Evolutionary conservation across 2,329 filamentous ascomycete genomes (phyloP).

Genomic region (Alternaria longipes): DNA sequence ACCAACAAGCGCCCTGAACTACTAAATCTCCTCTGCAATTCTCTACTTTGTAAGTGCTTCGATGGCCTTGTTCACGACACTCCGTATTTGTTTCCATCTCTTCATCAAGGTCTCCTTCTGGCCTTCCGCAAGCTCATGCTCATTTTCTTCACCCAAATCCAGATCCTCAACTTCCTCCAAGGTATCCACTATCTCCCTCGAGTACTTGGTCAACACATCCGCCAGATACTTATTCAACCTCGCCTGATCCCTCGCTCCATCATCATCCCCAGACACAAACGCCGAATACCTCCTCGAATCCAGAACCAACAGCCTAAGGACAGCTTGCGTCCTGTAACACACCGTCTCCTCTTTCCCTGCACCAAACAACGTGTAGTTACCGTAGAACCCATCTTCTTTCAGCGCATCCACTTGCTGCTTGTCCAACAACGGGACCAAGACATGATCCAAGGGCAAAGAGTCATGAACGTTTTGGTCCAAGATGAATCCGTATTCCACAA

Average conservation of each 20-base stretch:
- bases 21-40: background rate
- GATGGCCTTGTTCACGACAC: constrained; percentile 31
- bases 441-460: constrained; percentile 53
- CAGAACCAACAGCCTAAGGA: constrained; percentile 49
- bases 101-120: constrained; percentile 38
- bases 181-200: constrained; percentile 38
- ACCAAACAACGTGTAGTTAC: constrained; percentile 38
- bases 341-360: constrained; percentile 28
- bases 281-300: constrained; percentile 41
- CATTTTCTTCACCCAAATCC: constrained; percentile 17
- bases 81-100: constrained; percentile 53
- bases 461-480: constrained; percentile 51
- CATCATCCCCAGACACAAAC: constrained; percentile 45
- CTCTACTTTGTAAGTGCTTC: constrained; percentile 8
- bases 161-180: constrained; percentile 39
- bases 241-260: constrained; percentile 47
- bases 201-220: constrained; percentile 40
- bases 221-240: constrained; percentile 52
- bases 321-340: constrained; percentile 58
- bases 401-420: constrained; percentile 45
- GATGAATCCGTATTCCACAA: constrained; percentile 71
- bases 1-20: background rate
- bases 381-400: constrained; percentile 56
- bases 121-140: constrained; percentile 9
- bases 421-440: constrained; percentile 52